Evolutionary conservation across 2,329 filamentous ascomycete species (phyloP).

Genomic region (Metarhizium anisopliae): DNA sequence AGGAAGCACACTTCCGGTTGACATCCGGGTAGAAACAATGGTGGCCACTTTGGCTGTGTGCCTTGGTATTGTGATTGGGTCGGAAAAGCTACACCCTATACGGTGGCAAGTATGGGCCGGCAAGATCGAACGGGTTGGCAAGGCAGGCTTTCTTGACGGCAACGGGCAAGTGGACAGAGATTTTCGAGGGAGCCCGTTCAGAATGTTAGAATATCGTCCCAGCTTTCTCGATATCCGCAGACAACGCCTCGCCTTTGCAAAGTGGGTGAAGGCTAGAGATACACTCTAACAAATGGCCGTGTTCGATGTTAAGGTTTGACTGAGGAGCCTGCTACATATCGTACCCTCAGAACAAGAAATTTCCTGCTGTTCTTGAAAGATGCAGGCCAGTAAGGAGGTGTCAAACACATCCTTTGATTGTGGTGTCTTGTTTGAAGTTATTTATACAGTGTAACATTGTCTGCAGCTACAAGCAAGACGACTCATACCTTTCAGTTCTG

Average conservation of each 20-base stretch:
- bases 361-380: no score
- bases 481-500: no score
- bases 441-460: no score
- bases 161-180: conserved; percentile 61
- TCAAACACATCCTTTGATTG: no score
- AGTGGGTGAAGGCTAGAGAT: conserved; percentile 51
- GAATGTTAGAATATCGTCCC: conserved; percentile 65
- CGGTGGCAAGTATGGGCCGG: conserved; percentile 75
- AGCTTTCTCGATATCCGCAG: conserved; percentile 85
- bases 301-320: background rate
- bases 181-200: conserved; percentile 70
- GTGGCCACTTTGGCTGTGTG: conserved; percentile 73
- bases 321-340: background rate
- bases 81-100: conserved; percentile 74
- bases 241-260: conserved; percentile 67
- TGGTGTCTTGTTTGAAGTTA: no score
- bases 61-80: conserved; percentile 69
- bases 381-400: no score
- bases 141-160: conserved; percentile 45
- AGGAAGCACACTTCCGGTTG: conserved; percentile 57
- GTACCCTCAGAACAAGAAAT: no score
- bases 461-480: no score
- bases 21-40: conserved; percentile 83
- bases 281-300: background rate
- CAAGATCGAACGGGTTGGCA: conserved; percentile 71